Base-by-base conservation (phyloP, 2,329 filamentous ascomycete genomes). In the Aspergillus calidoustus region DNA sequence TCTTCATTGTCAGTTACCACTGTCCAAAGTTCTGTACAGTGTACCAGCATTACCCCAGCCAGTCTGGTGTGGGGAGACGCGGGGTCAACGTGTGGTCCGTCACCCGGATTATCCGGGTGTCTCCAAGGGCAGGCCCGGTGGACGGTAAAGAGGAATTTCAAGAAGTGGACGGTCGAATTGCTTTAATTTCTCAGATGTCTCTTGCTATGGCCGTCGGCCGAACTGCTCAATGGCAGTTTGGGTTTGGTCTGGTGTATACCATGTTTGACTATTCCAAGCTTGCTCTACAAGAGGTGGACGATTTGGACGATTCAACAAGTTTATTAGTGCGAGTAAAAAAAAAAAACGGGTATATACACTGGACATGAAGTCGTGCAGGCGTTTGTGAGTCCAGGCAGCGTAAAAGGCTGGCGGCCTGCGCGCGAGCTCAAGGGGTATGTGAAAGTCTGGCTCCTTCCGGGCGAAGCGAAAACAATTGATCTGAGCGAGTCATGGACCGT, bases 221-320 rank as follows among this genome's bases (percentile, higher is more conserved):
- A 89, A 0, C 74, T 89, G 2, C 92, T 92, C 71, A 89, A 88
- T 59, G 90, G 92, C 9, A 44, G 38, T 58, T 58, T 19, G 56
- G 56, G 6, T 28, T 28, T 6, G 25, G 25, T 28, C 25, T 28
- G 25, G 3, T 6, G 25, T 28, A 28, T 28, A 28, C 25, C 3
- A 28, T 28, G 6, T 28, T 28, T 6, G 31, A 52, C 7, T 58
- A 52, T 31, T 44, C 47, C 74, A 89, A 88, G 13, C 77, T 92
- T 15, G 91, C 87, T 76, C 85, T 92, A 59, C 89, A 89, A 3
- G 92, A 92, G 76, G 79, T n/a, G n/a, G n/a, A n/a, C n/a, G n/a
- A n/a, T n/a, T n/a, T 86, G 22, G 87, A 22, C 11, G 13, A 25
- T 23, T 90, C 76, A 92, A 91, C 74, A 89, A 92, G 4, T 7